Evolutionary conservation across 176 grass and related monocot genomes (phyloP), one percentile per base, ranked within the genome.

Genomic region (Rhipidocladum racemiflorum): DNA sequence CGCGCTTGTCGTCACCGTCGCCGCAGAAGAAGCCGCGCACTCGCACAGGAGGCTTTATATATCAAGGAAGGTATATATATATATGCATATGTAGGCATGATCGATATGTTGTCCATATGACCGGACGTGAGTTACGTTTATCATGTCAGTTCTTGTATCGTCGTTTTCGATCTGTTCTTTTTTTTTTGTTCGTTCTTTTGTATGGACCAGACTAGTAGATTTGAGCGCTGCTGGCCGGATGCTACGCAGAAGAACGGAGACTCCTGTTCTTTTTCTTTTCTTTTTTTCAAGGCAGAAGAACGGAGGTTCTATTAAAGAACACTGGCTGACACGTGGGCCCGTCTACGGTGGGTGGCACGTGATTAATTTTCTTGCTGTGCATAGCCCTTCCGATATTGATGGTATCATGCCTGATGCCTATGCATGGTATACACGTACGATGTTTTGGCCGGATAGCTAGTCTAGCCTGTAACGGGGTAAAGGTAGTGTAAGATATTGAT

Each of bases 41-140:
- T 21, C 71, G 78, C 42, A 59, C 78, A 40, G 53, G 75, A 55
- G 83, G 84, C 1, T 84, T 86, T 46, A 94, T 84, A 83, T 46
- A 94, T 94, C 67, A 85, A 83, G 57, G 85, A 85, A 91, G 88
- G 88, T 93, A 80, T n/a, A 28, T 3, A 7, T 93, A 80, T n/a
- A 28, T 3, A 7, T 34, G 42, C 18, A 12, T 30, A 42, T 40
- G 1, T 49, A 17, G 13, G 55, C 39, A 43, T 21, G 50, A 40
- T 23, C 20, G 36, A 42, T 68, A 34, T 34, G 10, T 16, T 45
- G 70, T 10, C 40, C 40, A 1, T 28, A 13, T 68, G 8, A 24
- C 21, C 36, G 38, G 15, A n/a, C 9, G 9, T 51, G 5, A 16
- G 49, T 51, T 40, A 21, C 64, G 7, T 54, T 42, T 15, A 69